A percentile compares a stretch with the other conserved stretches of the same genome.
Evolutionary conservation across 768 basidiomycete genomes (phyloP).

Genomic region (Dictyophora rubrovolvata): DNA sequence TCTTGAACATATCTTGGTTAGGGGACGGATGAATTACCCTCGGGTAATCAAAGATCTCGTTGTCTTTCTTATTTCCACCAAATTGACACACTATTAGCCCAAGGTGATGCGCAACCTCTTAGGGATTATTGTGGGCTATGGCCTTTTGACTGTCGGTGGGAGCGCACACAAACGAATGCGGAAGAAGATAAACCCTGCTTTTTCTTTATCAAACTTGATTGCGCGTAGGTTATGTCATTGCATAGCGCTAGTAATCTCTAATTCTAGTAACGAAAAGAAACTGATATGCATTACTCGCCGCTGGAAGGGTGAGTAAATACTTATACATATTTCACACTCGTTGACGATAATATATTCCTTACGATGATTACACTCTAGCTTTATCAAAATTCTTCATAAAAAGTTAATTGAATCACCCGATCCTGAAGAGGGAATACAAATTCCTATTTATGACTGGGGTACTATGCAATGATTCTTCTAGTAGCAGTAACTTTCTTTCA

Average conservation of each 20-base stretch:
- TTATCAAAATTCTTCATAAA: slow-evolving; percentile 28
- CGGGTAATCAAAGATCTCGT: slow-evolving; percentile 17
- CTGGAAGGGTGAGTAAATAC: slow-evolving; percentile 29
- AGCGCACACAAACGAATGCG: slow-evolving; percentile 40
- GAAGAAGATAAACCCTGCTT: slow-evolving; percentile 42
- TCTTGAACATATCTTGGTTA: slow-evolving; percentile 32
- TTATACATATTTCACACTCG: neutral
- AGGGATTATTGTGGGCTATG: slow-evolving; percentile 31
- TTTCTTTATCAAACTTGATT: slow-evolving; percentile 33
- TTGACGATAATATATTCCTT: too few species aligned
- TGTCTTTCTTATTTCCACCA: neutral
- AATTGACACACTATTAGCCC: too few species aligned
- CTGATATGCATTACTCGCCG: slow-evolving; percentile 37
- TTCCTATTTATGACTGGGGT: slow-evolving; percentile 38
- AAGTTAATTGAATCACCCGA: slow-evolving; percentile 20
- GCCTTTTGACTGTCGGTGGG: slow-evolving; percentile 40
- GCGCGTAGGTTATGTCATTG: slow-evolving; percentile 23
- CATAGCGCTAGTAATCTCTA: neutral
- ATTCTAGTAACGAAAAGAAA: slow-evolving; percentile 20
- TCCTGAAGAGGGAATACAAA: slow-evolving; percentile 19
- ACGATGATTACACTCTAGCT: too few species aligned
- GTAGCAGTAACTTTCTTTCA: too few species aligned
- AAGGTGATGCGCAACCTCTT: slow-evolving; percentile 32
- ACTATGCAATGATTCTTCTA: slow-evolving; percentile 13
- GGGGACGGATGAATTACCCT: slow-evolving; percentile 38